Evolutionary conservation across 2,329 filamentous ascomycete species (phyloP), one percentile per base, ranked within the genome.

Genomic region (Fusarium chuoi): DNA sequence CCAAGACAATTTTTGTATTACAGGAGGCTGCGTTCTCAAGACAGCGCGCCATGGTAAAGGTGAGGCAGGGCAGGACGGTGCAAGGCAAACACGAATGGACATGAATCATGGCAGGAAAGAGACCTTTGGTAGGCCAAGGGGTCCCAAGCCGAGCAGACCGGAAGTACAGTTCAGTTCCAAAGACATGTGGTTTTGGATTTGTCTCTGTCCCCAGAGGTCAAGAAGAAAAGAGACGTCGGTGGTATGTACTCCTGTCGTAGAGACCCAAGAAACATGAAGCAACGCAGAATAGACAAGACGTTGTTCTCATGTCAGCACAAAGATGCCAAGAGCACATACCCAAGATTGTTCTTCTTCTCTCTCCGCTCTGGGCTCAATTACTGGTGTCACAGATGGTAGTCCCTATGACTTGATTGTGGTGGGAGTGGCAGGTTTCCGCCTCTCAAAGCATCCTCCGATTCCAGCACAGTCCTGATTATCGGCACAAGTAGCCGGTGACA

Each of bases 11-110:
- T 56, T 57, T 54, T 56, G n/a, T 57, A 28, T 65, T 48, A 45
- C 69, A 70, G 48, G 55, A 66, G 63, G 58, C 64, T 75, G 60
- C 66, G 78, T 71, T 70, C 62, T 73, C 48, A 67, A 65, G 68
- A 61, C 59, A 38, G 33, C 49, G 33, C 59, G 62, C 54, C 67
- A 75, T 35, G n/a, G 36, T 36, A 30, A 41, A 33, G 66, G 57
- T 42, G 57, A 42, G 42, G 30, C 63, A 66, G 41, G 51, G 49
- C 39, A 58, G 41, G 57, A 44, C 30, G 14, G 45, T 46, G 36
- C 46, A 54, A 60, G n/a, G 61, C 42, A 45, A 56, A 68, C 48
- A 73, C 65, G 68, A 48, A 74, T 55, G 71, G 56, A 51, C 49
- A 61, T 68, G 68, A 67, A 41, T 48, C 22, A 68, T 35, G 71